Evolutionary conservation across 73 alveolate species (phyloP), one percentile per base, ranked within the genome.

Genomic region (Paramecium pentaurelia): DNA sequence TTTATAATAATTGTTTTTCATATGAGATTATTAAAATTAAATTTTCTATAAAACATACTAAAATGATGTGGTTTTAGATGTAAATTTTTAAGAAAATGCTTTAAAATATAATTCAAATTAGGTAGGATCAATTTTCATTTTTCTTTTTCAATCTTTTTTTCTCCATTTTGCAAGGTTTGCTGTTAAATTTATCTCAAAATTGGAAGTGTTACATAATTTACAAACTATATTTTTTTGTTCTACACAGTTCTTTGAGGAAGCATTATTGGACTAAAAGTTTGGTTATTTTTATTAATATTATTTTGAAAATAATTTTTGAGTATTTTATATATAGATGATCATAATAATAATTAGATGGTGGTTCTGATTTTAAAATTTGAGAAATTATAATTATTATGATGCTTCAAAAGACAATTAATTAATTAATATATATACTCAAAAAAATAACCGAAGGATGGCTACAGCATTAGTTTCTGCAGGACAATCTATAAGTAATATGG

Each of bases 361-460:
- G 70, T 54, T 5, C 36, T 54, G 32, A 54, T 18, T 54, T 54
- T 18, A 36, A 54, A 54, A 54, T 16, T 16, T 54, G 70, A 18
- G 10, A 18, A 54, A 54, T 54, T 54, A 54, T n/a, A 54, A 54
- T 4, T 54, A 54, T 54, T 54, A n/a, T 54, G 36, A 54, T 54
- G 70, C 22, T n/a, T 54, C 9, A 10, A 54, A 54, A 54, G 70
- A 8, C 70, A n/a, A 54, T 54, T 18, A 54, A 54, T 54, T 54
- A 54, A 54, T 4, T 54, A 54, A 54, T 54, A 54, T 54, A 54
- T 54, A 54, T 54, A 54, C 70, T 54, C 12, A 77, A 44, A 80
- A 80, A 80, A 80, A 80, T 45, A 80, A 80, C 71, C 2, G 75
- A 40, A 80, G 58, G 49, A 80, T 80, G 91, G 91, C 91, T 6